Evolutionary conservation across 106 monocot genomes (phyloP), one percentile per base, ranked within the genome.

Genomic region (Ottelia alismoides): DNA sequence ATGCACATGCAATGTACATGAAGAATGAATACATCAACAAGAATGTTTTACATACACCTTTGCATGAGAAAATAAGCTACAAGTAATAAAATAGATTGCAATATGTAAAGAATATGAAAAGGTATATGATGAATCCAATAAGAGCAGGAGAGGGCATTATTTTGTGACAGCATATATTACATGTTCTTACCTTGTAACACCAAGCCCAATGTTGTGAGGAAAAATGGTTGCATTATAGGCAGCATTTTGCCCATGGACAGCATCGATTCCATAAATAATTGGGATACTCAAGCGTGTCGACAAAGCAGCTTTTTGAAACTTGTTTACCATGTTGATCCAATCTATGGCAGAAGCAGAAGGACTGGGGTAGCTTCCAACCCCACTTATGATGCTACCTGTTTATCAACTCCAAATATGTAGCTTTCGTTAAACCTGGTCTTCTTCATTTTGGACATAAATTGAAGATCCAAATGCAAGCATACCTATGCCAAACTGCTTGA

Each of bases 141-240:
- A n/a, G n/a, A n/a, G n/a, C n/a, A n/a, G n/a, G n/a, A n/a, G n/a
- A n/a, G n/a, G n/a, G n/a, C n/a, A n/a, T n/a, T n/a, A n/a, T n/a
- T n/a, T n/a, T n/a, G n/a, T n/a, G n/a, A n/a, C n/a, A n/a, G n/a
- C n/a, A n/a, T n/a, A n/a, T n/a, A n/a, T n/a, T n/a, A n/a, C n/a
- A n/a, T n/a, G n/a, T n/a, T n/a, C 70, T 67, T 70, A 55, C 86
- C 88, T 76, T 24, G 88, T 79, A 51, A 70, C 88, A 31, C 88
- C 88, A 32, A 88, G 82, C 12, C 76, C 88, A 63, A 88, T 40
- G 54, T 88, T 88, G 65, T 88, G 88, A 23, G 88, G 88, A 28
- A 88, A 88, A 11, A 88, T 71, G 3, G 87, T 88, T n/a, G 87
- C 87, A 30, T 61, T 64, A 30, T 82, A 82, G 47, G 73, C 77